Evolutionary conservation across 495 filamentous ascomycete species (phyloP).

Genomic region (Clohesyomyces aquaticus): DNA sequence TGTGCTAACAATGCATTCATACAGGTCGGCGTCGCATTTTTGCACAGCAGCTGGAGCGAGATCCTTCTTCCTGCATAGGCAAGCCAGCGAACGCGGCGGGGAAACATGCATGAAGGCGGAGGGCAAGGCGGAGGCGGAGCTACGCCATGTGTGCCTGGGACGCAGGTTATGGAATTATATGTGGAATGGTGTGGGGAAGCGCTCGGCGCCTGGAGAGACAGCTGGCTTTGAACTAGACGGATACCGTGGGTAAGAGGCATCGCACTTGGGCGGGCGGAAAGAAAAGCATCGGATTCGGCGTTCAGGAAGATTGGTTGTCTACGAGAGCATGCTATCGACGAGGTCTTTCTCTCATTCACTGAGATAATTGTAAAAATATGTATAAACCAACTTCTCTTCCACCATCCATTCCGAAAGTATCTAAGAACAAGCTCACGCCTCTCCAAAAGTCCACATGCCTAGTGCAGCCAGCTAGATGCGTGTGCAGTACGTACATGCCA

Average conservation of each 20-base stretch:
- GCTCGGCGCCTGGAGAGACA: not conserved
- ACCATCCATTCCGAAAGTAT: not conserved
- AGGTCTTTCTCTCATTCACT: too few species aligned
- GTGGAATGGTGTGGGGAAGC: too few species aligned
- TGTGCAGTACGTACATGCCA: too few species aligned
- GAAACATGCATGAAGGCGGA: not conserved
- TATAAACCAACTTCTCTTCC: slow-evolving; percentile 5
- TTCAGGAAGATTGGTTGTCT: not conserved
- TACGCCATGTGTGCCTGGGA: too few species aligned
- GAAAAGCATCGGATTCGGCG: slow-evolving; percentile 4
- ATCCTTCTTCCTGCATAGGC: slow-evolving; percentile 70
- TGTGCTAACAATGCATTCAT: slow-evolving; percentile 22
- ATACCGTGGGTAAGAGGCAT: not conserved
- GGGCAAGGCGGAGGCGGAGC: not conserved
- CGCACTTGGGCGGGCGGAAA: not conserved
- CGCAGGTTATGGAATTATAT: too few species aligned
- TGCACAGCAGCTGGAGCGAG: slow-evolving; percentile 75
- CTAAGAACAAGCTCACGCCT: not conserved
- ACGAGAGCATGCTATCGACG: not conserved
- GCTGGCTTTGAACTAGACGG: not conserved
- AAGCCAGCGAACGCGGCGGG: not conserved
- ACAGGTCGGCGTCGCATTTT: slow-evolving; percentile 72
- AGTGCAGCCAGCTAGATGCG: too few species aligned
- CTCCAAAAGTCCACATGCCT: too few species aligned
- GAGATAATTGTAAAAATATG: not conserved